These are phyloP conservation scores for Axilococcus clingmanii DNA, from an alignment of 139 green algal genomes.

Conservation along the genomic window DNA sequence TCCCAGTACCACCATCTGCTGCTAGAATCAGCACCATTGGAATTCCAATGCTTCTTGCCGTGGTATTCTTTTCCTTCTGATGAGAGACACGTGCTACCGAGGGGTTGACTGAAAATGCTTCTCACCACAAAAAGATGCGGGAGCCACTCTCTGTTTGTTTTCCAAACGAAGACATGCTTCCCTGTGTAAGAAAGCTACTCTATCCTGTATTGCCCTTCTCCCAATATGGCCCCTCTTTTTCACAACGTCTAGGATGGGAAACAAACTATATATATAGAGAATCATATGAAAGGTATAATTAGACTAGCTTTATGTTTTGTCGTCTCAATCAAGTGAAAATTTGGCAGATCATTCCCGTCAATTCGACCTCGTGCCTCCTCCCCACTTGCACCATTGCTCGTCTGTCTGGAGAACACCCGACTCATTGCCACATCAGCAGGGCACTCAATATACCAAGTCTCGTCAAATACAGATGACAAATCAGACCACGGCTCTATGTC, in stretches of 20 bases:
- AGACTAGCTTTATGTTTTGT: slow-evolving; percentile 8
- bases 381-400: slow-evolving; percentile 31
- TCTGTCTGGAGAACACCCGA: slow-evolving; percentile 37
- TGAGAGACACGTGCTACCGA: no score
- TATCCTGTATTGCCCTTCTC: neutral
- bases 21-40: no score
- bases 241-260: neutral
- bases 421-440: slow-evolving; percentile 51
- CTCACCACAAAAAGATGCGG: no score
- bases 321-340: slow-evolving; percentile 45
- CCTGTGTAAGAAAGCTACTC: no score
- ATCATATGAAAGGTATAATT: slow-evolving; percentile 11
- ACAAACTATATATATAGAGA: neutral
- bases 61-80: no score
- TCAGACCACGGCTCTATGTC: slow-evolving; percentile 30
- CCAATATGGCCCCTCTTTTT: neutral
- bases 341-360: slow-evolving; percentile 60
- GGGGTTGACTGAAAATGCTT: no score
- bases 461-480: slow-evolving; percentile 44
- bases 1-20: no score
- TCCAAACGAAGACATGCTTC: no score
- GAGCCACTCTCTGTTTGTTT: no score
- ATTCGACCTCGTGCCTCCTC: slow-evolving; percentile 42
- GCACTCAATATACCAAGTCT: slow-evolving; percentile 64
- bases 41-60: no score